phyloP scores from a whole-genome alignment of 225 moss, liverwort and hornwort species.

The Takakia lepidozioides region DNA sequence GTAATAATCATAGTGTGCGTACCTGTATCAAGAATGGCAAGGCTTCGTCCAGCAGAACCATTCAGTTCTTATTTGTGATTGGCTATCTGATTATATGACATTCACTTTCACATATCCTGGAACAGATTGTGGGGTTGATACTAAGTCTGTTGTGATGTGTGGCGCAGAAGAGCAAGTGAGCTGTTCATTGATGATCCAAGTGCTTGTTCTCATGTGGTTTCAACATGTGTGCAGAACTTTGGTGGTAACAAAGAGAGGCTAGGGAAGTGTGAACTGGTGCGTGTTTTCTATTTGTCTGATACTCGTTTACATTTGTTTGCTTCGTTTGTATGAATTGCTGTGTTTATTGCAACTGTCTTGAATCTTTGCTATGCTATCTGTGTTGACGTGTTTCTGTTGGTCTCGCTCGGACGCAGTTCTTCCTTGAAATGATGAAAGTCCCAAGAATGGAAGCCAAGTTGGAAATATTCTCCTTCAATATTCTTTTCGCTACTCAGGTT shows the following conservation, averaged over 20 bases:
- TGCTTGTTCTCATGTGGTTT: conserved; percentile 4
- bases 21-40: too few species aligned
- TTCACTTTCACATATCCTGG: too few species aligned
- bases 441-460: conserved; percentile 96
- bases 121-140: too few species aligned
- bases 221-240: conserved; percentile 31
- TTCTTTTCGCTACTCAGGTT: conserved; percentile 75
- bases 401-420: conserved; percentile 64
- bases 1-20: conserved; percentile 57
- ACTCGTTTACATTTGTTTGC: too few species aligned
- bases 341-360: conserved; percentile 1
- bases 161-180: too few species aligned
- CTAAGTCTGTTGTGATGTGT: too few species aligned
- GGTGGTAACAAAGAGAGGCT: conserved; percentile 53
- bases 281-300: neutral
- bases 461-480: conserved; percentile 89
- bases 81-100: too few species aligned
- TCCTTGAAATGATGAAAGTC: conserved; percentile 93
- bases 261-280: conserved; percentile 64
- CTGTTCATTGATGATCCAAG: too few species aligned
- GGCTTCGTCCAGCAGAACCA: too few species aligned
- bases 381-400: conserved; percentile 1
- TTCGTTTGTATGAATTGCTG: too few species aligned
- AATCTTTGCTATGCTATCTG: too few species aligned
- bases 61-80: too few species aligned